These are phyloP conservation scores for Trichoderma sp. DNA, from an alignment of 2,329 filamentous ascomycete species.

Conservation along the genomic window DNA sequence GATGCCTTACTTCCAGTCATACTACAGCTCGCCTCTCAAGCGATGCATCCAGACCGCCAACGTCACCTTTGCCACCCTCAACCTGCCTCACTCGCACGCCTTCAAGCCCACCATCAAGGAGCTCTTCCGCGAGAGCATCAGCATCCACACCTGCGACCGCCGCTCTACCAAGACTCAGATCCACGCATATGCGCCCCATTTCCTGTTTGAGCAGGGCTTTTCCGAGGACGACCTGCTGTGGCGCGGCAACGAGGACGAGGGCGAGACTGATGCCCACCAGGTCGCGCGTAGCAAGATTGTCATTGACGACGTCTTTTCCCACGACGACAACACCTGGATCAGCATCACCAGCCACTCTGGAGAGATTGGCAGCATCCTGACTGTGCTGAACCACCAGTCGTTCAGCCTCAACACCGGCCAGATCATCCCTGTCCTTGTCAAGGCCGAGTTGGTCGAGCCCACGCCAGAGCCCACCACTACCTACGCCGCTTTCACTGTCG, in stretches of 20 bases:
- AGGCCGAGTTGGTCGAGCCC: conserved; percentile 52
- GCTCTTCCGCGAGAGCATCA: conserved; percentile 66
- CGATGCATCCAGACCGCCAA: conserved; percentile 67
- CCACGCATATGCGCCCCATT: conserved; percentile 54
- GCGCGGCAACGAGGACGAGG: conserved; percentile 46
- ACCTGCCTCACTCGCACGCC: conserved; percentile 52
- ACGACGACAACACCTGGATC: conserved; percentile 58
- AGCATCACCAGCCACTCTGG: conserved; percentile 65
- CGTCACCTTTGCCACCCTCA: conserved; percentile 61
- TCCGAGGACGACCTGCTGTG: conserved; percentile 56
- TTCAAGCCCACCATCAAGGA: conserved; percentile 68
- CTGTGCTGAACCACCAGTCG: conserved; percentile 61
- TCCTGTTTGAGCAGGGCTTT: conserved; percentile 64
- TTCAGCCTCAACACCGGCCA: conserved; percentile 69
- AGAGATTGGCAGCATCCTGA: conserved; percentile 56
- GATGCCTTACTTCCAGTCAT: conserved; percentile 64
- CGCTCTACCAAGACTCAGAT: conserved; percentile 61
- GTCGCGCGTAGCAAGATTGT: conserved; percentile 52
- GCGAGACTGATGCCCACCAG: conserved; percentile 53
- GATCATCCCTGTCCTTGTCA: conserved; percentile 69
- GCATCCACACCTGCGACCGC: conserved; percentile 70
- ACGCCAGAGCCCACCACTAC: conserved; percentile 39
- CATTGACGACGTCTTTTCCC: conserved; percentile 61
- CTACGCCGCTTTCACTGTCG: conserved; percentile 43
- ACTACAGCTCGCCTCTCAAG: conserved; percentile 66